phyloP scores from a whole-genome alignment of 768 basidiomycete genomes.

The Suillus bovinus region DNA sequence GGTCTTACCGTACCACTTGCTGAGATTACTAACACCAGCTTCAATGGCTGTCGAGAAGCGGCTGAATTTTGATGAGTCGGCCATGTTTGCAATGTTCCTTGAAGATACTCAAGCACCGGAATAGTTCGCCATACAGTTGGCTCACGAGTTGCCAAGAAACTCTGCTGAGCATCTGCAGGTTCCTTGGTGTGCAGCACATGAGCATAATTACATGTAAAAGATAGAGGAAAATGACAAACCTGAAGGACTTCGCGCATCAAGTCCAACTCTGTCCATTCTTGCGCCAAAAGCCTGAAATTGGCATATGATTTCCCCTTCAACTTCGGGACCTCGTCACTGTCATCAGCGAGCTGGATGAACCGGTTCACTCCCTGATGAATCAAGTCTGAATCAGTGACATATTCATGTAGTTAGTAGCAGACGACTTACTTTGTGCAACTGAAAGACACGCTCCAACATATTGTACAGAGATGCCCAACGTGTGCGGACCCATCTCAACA shows the following conservation, averaged over 20 bases:
- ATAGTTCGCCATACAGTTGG: constrained; percentile 25
- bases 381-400: not conserved
- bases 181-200: not conserved
- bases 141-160: constrained; percentile 19
- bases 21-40: constrained; percentile 12
- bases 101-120: constrained; percentile 18
- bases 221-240: too few species aligned
- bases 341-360: constrained; percentile 20
- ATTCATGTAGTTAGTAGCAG: not conserved
- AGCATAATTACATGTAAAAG: too few species aligned
- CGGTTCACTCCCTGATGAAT: not conserved
- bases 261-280: too few species aligned
- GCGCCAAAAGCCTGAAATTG: too few species aligned
- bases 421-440: not conserved
- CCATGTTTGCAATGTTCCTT: constrained; percentile 17
- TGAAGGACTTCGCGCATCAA: too few species aligned
- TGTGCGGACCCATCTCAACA: not conserved
- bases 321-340: constrained; percentile 11
- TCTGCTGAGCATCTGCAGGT: constrained; percentile 17
- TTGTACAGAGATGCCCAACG: not conserved
- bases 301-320: too few species aligned
- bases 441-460: not conserved
- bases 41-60: not conserved
- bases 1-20: constrained; percentile 3
- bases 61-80: constrained; percentile 11